Base-by-base conservation (phyloP, 345 rosid species). In the Ceriops zippeliana region DNA sequence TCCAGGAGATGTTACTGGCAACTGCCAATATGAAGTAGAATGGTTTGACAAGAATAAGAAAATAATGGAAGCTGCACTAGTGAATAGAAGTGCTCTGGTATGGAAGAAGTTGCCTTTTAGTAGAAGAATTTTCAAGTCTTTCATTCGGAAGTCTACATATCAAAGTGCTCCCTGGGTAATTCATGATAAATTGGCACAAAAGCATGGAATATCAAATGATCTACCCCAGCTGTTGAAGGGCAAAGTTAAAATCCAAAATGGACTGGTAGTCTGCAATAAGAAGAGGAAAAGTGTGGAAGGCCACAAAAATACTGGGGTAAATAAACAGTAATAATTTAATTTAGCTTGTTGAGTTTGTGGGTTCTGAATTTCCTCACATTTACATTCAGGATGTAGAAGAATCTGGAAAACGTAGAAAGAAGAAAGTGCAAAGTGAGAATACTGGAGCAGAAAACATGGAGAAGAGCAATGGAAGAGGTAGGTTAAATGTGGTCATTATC, bases 131-230 rank as follows among this genome's bases (percentile, higher is more conserved):
- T 82, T 95, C 70, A 95, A 87, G 87, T 86, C 96, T 74, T 90
- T 95, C 78, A 87, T 91, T 76, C 88, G 99, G 79, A 90, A 91
- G 72, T 88, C 98, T 47, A 90, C 98, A 62, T 88, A 86, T 79
- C 88, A 85, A 63, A 87, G 84, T 76, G 76, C 80, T 67, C 99
- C 99, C 59, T 95, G 97, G 97, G 87, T 89, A 76, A 82, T 95
- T 78, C 90, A 88, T 66, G 88, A 82, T 52, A 83, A 82, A 63
- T 80, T 95, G 79, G 89, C 85, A 53, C 79, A 73, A 66, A 83
- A 83, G 73, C 87, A 91, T 84, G 87, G 80, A 22, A 83, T 91
- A 72, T 82, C 93, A 28, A 80, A 70, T 65, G 82, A 86, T 73
- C 88, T 78, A 74, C 96, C 99, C 6, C 78, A 80, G 75, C 92